Percentiles rank a stretch among this genome's conserved stretches.
These are phyloP conservation scores for Diutina sp. DNA, from an alignment of 1,139 yeast genomes.

Conservation along the genomic window DNA sequence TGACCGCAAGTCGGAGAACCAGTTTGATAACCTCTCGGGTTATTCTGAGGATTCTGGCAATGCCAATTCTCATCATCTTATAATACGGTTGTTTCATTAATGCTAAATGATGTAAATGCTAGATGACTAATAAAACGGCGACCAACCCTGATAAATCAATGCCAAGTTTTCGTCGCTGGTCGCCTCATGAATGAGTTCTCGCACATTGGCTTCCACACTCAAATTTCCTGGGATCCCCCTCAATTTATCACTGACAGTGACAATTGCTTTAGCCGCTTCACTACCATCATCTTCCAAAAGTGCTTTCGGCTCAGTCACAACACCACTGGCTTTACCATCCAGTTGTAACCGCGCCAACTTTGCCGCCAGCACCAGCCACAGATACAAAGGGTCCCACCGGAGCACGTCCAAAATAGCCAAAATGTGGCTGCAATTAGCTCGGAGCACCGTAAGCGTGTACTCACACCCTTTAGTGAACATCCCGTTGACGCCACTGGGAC, in stretches of 20 bases:
- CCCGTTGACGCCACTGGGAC: conserved; percentile 72
- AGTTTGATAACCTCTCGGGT: no score
- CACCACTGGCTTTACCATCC: conserved; percentile 9
- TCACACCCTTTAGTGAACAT: conserved; percentile 63
- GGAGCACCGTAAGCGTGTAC: conserved; percentile 54
- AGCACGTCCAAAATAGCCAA: conserved; percentile 76
- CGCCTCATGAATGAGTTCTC: conserved; percentile 73
- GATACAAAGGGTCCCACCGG: conserved; percentile 84
- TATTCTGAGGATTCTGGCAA: no score
- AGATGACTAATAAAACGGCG: conserved; percentile 30
- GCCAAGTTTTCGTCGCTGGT: conserved; percentile 56
- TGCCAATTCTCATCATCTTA: no score
- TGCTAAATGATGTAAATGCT: neutral
- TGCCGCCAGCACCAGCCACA: conserved; percentile 77
- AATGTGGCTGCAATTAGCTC: conserved; percentile 57
- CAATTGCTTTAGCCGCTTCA: conserved; percentile 72
- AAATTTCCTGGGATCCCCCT: conserved; percentile 38
- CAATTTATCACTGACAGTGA: conserved; percentile 60
- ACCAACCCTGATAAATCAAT: conserved; percentile 77
- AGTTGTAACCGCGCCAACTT: conserved; percentile 45
- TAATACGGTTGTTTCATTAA: neutral
- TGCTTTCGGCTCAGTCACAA: neutral
- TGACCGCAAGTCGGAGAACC: no score
- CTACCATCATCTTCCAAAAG: conserved; percentile 41
- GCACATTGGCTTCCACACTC: conserved; percentile 73